Base-by-base conservation (phyloP, 1,284 basidiomycete species). In the Cutaneotrichosporon dermatis region DNA sequence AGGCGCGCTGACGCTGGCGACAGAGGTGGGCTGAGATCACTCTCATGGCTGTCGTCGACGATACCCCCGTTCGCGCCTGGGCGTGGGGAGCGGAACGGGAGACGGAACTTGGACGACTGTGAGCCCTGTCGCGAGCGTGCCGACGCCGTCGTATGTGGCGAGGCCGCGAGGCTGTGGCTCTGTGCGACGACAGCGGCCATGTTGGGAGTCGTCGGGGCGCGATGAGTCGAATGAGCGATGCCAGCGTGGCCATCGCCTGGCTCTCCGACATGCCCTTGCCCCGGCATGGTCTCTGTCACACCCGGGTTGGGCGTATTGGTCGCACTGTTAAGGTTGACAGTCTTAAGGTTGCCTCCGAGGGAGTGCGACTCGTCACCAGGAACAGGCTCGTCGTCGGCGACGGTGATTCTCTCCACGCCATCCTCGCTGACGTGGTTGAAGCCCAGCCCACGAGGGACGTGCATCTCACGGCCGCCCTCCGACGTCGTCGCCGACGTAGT, bases 11-110 rank as follows among this genome's bases (percentile, higher is more conserved):
- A 48, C 4, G 48, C 35, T 10, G 45, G 51, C 51, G 50, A 54
- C 43, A 39, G 44, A 6, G 56, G 50, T 2, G 55, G 50, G 39
- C 50, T 51, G 25, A 13, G 36, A 16, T 37, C 35, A 25, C 12
- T 9, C 11, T 4, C 12, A 5, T 43, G 34, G 33, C n/a, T 40
- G 35, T 50, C 39, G 16, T 16, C 7, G 6, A 42, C 16, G 10
- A 41, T 42, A 9, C 44, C 42, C 6, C 15, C 33, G 6, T 4
- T n/a, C n/a, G 54, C 15, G 9, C 54, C 57, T 59, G 50, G 52
- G 53, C 45, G 45, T 8, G 54, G 54, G 7, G 61, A 59, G 13
- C 58, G 58, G 55, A 63, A 59, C 15, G 54, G 46, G 6, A 60
- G 35, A 6, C 58, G 49, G 35, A 63, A 54, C 55, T 60, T 59